Percentiles rank a stretch among this genome's conserved stretches.
phyloP scores from a whole-genome alignment of 495 filamentous ascomycete genomes.

The Rhypophila decipiens region DNA sequence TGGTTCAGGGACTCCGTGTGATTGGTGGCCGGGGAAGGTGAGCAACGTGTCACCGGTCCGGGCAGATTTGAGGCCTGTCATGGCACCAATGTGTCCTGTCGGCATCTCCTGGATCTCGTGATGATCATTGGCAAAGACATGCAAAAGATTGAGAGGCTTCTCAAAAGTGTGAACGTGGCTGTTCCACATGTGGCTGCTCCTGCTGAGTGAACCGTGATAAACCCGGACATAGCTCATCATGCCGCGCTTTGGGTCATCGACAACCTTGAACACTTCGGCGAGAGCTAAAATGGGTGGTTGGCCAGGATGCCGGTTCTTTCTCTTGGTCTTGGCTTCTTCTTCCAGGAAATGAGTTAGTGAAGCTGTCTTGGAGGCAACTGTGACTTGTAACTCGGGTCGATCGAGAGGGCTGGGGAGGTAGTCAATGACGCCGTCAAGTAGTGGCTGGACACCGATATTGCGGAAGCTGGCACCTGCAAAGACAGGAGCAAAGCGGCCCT shows the following conservation, averaged over 20 bases:
- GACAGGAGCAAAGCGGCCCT: conserved; percentile 67
- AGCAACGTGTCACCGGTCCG: conserved; percentile 91
- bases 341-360: conserved; percentile 47
- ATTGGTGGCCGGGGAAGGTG: conserved; percentile 51
- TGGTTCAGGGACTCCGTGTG: conserved; percentile 46
- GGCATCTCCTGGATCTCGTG: conserved; percentile 74
- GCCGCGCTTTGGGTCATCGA: conserved; percentile 78
- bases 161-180: conserved; percentile 80
- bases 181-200: conserved; percentile 75
- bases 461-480: conserved; percentile 89
- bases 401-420: conserved; percentile 80
- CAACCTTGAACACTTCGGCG: conserved; percentile 94
- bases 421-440: conserved; percentile 82
- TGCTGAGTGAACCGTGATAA: conserved; percentile 74
- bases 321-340: conserved; percentile 45
- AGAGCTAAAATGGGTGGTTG: conserved; percentile 58
- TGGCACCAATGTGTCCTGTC: conserved; percentile 92
- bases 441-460: conserved; percentile 90
- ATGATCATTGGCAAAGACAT: conserved; percentile 87
- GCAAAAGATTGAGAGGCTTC: conserved; percentile 70
- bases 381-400: conserved; percentile 70
- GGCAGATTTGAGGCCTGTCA: conserved; percentile 81
- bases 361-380: conserved; percentile 49
- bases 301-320: conserved; percentile 31
- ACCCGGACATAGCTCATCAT: conserved; percentile 89